A percentile compares a stretch with the other conserved stretches of the same genome.
Conservation (phyloP, 805 yeast species). For the Lachancea fermentati region DNA sequence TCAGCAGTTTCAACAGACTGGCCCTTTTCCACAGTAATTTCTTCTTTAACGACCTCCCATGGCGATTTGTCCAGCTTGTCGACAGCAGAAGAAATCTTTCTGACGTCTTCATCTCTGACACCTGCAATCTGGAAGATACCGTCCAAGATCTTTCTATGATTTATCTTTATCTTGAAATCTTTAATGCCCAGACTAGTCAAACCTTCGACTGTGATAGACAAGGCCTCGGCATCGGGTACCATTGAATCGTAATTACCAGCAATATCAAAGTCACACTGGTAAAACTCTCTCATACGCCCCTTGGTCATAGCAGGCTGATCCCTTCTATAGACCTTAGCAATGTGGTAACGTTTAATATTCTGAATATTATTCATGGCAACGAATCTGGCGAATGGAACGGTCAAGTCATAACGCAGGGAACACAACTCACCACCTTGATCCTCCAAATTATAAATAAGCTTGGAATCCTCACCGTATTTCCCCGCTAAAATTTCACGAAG, state of each 20-base stretch:
- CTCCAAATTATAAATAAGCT: constrained; percentile 89
- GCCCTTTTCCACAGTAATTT: constrained; percentile 86
- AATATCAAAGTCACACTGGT: constrained; percentile 96
- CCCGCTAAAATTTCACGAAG: constrained; percentile 92
- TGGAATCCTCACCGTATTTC: constrained; percentile 97
- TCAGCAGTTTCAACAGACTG: constrained; percentile 92
- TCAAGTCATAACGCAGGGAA: constrained; percentile 90
- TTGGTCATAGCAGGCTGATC: constrained; percentile 99
- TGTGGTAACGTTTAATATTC: constrained; percentile 88
- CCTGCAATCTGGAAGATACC: constrained; percentile 96
- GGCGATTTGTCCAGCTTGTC: constrained; percentile 94
- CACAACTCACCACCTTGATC: constrained; percentile 99
- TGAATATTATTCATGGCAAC: constrained; percentile 94
- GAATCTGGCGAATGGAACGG: constrained; percentile 97
- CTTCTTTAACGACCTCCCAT: constrained; percentile 90
- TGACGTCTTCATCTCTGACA: constrained; percentile 86
- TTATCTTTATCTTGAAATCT: constrained; percentile 87
- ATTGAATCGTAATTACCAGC: constrained; percentile 90
- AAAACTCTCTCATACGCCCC: constrained; percentile 99
- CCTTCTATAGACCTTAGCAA: constrained; percentile 97
- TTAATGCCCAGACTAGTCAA: constrained; percentile 74
- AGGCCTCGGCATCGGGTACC: constrained; percentile 94
- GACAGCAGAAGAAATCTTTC: constrained; percentile 90
- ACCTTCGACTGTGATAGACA: constrained; percentile 80
- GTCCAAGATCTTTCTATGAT: constrained; percentile 93